Base-by-base conservation (phyloP, 2,329 filamentous ascomycete genomes). In the Cordyceps militaris region DNA sequence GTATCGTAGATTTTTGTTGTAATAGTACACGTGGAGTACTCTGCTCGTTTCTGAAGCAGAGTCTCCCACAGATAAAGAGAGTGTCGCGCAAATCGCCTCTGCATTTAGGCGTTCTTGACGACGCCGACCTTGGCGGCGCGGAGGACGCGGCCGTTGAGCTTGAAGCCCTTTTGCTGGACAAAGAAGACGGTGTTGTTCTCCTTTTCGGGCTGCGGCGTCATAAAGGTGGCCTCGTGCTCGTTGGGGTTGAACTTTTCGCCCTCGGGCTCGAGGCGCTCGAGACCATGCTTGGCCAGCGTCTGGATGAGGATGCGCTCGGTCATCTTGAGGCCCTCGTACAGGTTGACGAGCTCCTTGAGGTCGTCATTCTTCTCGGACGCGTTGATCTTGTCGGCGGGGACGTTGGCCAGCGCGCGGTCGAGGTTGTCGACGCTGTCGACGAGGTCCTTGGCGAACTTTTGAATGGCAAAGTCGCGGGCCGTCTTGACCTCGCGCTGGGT, bases 381-480 rank as follows among this genome's bases (percentile, higher is more conserved):
- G 23, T 78, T 78, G 62, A 95, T 80, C 75, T 89, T 90, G 42
- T 91, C 86, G 60, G 81, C 71, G 21, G 90, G 85, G 13, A 96
- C 92, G 67, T 86, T 91, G 62, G 78, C 74, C 44, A 99, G 83
- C 44, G 94, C 94, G 64, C 92, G 92, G 76, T 99, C 94, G 63
- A 99, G 86, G 81, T 97, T 99, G 77, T 99, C 94, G 68, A 99
- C 86, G 69, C 85, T 91, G 72, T 99, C 94, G 65, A 97, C 84
- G 47, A 99, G 86, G 75, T 99, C 94, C 74, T 91, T 88, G 69
- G 93, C 91, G 76, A 99, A 97, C 65, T 87, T 91, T 72, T 96
- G 91, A 68, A 99, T 94, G 68, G 93, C 94, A 67, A 96, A 99
- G 75, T 96, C 89, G 66, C 87, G 87, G 21, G 93, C 90, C 21